These are phyloP conservation scores for Blastocystis sp. DNA, from an alignment of 352 stramenopile species.

Conservation along the genomic window DNA sequence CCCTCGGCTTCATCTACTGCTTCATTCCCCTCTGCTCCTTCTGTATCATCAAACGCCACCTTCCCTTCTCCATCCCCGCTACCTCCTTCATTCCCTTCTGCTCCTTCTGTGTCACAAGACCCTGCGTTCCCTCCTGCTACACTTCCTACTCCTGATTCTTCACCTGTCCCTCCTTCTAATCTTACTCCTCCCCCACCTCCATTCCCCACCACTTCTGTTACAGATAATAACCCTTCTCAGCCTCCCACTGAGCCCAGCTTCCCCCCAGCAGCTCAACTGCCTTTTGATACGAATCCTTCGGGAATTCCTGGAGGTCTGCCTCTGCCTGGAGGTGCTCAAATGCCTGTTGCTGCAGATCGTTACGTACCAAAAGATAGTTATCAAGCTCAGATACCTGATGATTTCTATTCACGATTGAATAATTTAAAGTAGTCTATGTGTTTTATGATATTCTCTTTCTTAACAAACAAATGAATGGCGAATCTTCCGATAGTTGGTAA, in stretches of 20 bases:
- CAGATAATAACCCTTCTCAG: neutral
- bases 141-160: neutral
- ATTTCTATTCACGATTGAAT: neutral
- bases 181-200: neutral
- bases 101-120: neutral
- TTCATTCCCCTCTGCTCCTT: neutral
- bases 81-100: neutral
- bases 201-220: neutral
- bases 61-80: neutral
- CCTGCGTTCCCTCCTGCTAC: neutral
- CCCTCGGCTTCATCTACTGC: neutral
- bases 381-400: neutral
- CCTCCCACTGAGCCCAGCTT: neutral
- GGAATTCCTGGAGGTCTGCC: neutral
- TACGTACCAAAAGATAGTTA: neutral
- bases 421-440: neutral
- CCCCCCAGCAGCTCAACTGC: neutral
- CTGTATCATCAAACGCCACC: neutral
- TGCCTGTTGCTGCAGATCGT: neutral
- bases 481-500: slow-evolving; percentile 18
- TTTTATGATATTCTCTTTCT: neutral
- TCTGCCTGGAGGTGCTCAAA: neutral
- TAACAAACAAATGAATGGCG: slow-evolving; percentile 16
- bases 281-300: neutral
- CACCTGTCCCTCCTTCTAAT: neutral